phyloP scores from a whole-genome alignment of 1,284 basidiomycete species.

The Ceratobasidium sp. region DNA sequence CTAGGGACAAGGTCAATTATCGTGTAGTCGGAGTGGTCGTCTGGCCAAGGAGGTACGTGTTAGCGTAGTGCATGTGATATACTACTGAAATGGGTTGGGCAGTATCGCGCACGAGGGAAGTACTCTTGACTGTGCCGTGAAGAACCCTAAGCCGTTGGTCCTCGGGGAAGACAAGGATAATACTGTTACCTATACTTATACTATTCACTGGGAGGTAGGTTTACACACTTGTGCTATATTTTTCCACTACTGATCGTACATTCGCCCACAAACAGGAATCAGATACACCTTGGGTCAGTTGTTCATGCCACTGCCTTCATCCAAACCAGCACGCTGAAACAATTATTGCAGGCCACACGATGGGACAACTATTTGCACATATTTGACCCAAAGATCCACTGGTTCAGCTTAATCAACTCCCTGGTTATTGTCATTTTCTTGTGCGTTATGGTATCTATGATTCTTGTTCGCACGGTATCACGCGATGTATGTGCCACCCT shows the following conservation, averaged over 20 bases:
- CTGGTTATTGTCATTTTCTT: constrained; percentile 90
- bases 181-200: constrained; percentile 87
- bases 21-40: constrained; percentile 92
- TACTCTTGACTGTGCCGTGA: constrained; percentile 50
- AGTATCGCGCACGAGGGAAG: constrained; percentile 48
- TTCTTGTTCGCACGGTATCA: constrained; percentile 84
- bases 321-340: not conserved
- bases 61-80: not conserved
- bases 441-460: constrained; percentile 91
- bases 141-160: constrained; percentile 56
- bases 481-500: constrained; percentile 76
- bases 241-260: constrained; percentile 6
- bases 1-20: constrained; percentile 68
- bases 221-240: constrained; percentile 6
- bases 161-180: constrained; percentile 70
- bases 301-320: not conserved
- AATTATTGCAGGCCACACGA: constrained; percentile 72
- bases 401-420: constrained; percentile 92
- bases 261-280: constrained; percentile 62
- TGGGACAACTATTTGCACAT: constrained; percentile 95
- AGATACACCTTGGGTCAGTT: constrained; percentile 77
- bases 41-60: constrained; percentile 77
- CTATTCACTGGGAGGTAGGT: constrained; percentile 83
- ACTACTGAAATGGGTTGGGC: not conserved
- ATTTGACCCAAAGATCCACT: constrained; percentile 59